phyloP scores from a whole-genome alignment of 805 yeast genomes.

The Kregervanrija pseudodelftensis region DNA sequence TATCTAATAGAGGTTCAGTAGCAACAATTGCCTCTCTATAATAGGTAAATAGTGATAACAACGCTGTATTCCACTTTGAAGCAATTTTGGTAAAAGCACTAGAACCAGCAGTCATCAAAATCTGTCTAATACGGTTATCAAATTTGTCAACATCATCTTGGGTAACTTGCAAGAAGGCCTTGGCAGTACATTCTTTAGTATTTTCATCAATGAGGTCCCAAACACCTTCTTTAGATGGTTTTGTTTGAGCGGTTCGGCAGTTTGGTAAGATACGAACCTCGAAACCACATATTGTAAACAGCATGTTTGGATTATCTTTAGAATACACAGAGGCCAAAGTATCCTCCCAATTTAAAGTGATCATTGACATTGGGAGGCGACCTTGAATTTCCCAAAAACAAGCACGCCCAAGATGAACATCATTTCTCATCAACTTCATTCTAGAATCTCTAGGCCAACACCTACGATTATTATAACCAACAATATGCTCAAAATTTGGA shows the following conservation, averaged over 20 bases:
- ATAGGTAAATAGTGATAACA: slow-evolving; percentile 79
- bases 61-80: slow-evolving; percentile 91
- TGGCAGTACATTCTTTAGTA: slow-evolving; percentile 82
- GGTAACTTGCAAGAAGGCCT: slow-evolving; percentile 79
- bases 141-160: slow-evolving; percentile 74
- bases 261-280: slow-evolving; percentile 86
- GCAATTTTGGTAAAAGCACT: slow-evolving; percentile 93
- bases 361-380: slow-evolving; percentile 70
- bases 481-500: slow-evolving; percentile 80
- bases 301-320: slow-evolving; percentile 78
- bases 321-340: slow-evolving; percentile 85
- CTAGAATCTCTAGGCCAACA: slow-evolving; percentile 95
- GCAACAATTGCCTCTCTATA: slow-evolving; percentile 89
- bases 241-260: slow-evolving; percentile 41
- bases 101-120: slow-evolving; percentile 92
- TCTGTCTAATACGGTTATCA: slow-evolving; percentile 77
- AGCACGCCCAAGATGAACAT: slow-evolving; percentile 88
- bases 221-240: slow-evolving; percentile 66
- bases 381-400: slow-evolving; percentile 83
- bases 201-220: slow-evolving; percentile 76
- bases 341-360: slow-evolving; percentile 70
- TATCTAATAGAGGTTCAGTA: slow-evolving; percentile 70
- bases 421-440: slow-evolving; percentile 85
- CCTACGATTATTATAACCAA: slow-evolving; percentile 78
- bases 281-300: slow-evolving; percentile 92